These are phyloP conservation scores for Phytophthora vignae DNA, from an alignment of 352 stramenopile genomes.

Conservation along the genomic window DNA sequence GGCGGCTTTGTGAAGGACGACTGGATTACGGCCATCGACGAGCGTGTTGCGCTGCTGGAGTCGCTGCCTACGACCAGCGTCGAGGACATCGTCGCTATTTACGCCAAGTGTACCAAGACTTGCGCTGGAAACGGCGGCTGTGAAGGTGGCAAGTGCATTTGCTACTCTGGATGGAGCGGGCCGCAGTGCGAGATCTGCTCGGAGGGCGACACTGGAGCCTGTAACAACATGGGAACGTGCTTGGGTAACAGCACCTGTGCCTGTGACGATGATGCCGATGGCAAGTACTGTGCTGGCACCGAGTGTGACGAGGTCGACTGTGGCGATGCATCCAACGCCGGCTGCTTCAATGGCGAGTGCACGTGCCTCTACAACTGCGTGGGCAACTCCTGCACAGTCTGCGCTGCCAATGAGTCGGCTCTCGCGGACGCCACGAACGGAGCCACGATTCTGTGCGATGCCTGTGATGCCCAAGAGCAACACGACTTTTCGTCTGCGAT, in stretches of 20 bases:
- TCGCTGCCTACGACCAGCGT: conserved; percentile 52
- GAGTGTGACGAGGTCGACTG: conserved; percentile 64
- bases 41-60: conserved; percentile 61
- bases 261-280: conserved; percentile 55
- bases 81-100: conserved; percentile 47
- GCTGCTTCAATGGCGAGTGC: conserved; percentile 61
- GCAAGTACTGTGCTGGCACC: conserved; percentile 61
- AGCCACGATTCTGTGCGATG: conserved; percentile 53
- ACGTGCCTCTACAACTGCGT: conserved; percentile 67
- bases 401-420: conserved; percentile 47
- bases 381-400: conserved; percentile 51
- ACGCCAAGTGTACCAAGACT: conserved; percentile 43
- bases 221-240: conserved; percentile 61
- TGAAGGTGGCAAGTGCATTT: conserved; percentile 56
- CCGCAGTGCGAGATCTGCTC: conserved; percentile 74
- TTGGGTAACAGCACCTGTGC: conserved; percentile 66
- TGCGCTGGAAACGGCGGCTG: conserved; percentile 64
- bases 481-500: conserved; percentile 29
- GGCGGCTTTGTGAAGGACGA: conserved; percentile 76
- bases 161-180: conserved; percentile 68
- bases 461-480: conserved; percentile 29
- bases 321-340: conserved; percentile 54
- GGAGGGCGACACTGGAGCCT: conserved; percentile 55
- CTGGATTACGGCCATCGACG: conserved; percentile 68
- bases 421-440: conserved; percentile 36